Conservation (phyloP, 768 basidiomycete species). For the Lactarius hengduanensis region DNA sequence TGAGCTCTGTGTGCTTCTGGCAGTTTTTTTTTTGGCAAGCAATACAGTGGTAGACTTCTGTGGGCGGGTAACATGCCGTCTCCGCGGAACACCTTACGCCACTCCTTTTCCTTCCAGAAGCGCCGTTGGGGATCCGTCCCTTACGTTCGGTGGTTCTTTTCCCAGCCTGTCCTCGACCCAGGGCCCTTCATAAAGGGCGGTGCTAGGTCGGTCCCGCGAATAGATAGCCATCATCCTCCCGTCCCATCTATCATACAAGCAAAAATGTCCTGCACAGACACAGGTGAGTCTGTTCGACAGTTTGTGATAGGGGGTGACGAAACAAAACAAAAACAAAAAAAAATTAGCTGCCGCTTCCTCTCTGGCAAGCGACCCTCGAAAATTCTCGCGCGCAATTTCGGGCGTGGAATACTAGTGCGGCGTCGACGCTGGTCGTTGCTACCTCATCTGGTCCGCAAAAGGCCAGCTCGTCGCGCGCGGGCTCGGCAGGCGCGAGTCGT, state of each 20-base stretch:
- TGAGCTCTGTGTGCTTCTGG: background rate
- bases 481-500: background rate
- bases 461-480: background rate
- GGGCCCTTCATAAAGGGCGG: background rate
- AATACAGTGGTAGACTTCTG: background rate
- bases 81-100: constrained; percentile 1
- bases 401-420: background rate
- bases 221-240: background rate
- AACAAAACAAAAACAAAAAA: background rate
- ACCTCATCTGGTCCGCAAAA: background rate
- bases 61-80: background rate
- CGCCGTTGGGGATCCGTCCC: background rate
- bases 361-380: constrained; percentile 2
- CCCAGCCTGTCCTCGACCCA: background rate
- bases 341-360: background rate
- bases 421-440: background rate
- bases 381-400: background rate
- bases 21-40: background rate
- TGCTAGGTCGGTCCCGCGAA: background rate
- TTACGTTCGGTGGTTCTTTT: background rate
- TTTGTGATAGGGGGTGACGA: background rate
- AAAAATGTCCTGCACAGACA: background rate
- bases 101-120: background rate
- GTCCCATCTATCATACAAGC: background rate
- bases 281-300: background rate